Evolutionary conservation across 2,329 filamentous ascomycete species (phyloP).

Genomic region (Aspergillus chevalieri): DNA sequence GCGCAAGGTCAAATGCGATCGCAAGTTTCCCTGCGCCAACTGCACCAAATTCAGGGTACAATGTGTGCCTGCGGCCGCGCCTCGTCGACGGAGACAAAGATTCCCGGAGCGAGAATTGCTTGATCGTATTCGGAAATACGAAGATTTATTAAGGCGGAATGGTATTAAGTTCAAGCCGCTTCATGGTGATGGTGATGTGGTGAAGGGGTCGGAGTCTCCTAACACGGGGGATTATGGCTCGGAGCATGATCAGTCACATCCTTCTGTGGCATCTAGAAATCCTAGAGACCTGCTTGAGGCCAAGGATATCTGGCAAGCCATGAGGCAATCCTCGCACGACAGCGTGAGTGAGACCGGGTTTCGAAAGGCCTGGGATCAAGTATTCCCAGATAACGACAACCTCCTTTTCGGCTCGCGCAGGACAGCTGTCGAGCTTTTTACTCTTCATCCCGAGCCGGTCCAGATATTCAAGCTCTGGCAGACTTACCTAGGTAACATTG

Average conservation of each 20-base stretch:
- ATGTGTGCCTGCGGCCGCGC: slow-evolving; percentile 48
- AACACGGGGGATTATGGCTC: background rate
- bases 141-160: slow-evolving; percentile 58
- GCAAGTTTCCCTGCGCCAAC: slow-evolving; percentile 64
- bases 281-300: slow-evolving; percentile 4
- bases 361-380: slow-evolving; percentile 43
- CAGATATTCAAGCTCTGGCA: slow-evolving; percentile 58
- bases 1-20: slow-evolving; percentile 69
- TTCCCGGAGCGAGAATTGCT: slow-evolving; percentile 66
- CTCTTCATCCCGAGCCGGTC: slow-evolving; percentile 56
- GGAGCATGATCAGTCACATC: background rate
- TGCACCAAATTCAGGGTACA: slow-evolving; percentile 59
- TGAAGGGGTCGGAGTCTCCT: background rate
- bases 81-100: slow-evolving; percentile 50
- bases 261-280: background rate
- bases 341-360: slow-evolving; percentile 33
- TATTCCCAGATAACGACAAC: slow-evolving; percentile 39
- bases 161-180: slow-evolving; percentile 65
- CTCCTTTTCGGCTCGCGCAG: slow-evolving; percentile 49
- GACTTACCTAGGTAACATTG: slow-evolving; percentile 63
- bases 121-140: slow-evolving; percentile 63
- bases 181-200: slow-evolving; percentile 29
- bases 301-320: slow-evolving; percentile 41
- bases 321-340: slow-evolving; percentile 37
- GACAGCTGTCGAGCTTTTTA: slow-evolving; percentile 39